These are phyloP conservation scores for Lentinula sp. DNA, from an alignment of 768 basidiomycete genomes.

Conservation along the genomic window DNA sequence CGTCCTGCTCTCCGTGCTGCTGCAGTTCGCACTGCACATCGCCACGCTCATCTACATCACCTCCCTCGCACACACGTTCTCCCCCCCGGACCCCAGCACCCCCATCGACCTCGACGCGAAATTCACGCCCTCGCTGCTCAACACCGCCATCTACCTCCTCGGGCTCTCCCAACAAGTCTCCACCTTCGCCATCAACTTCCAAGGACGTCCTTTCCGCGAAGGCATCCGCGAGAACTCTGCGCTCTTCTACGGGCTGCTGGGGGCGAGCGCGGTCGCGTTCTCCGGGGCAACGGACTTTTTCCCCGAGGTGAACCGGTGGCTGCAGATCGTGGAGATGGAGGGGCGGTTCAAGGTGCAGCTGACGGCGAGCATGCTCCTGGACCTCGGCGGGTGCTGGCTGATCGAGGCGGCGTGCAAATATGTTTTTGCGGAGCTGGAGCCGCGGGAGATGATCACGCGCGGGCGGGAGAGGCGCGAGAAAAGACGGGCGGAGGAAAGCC, in stretches of 20 bases:
- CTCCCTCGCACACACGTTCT: conserved; percentile 53
- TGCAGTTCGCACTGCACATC: conserved; percentile 95
- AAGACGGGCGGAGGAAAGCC: conserved; percentile 38
- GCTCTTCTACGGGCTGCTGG: conserved; percentile 89
- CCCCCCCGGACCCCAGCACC: conserved; percentile 41
- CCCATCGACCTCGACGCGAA: conserved; percentile 91
- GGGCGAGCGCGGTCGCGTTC: conserved; percentile 87
- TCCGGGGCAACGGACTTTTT: conserved; percentile 91
- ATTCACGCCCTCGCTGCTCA: conserved; percentile 90
- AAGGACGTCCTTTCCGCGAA: conserved; percentile 97
- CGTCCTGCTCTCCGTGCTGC: conserved; percentile 83
- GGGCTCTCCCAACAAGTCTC: conserved; percentile 97
- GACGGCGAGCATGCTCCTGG: conserved; percentile 76
- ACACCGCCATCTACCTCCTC: conserved; percentile 94
- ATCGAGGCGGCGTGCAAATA: conserved; percentile 80
- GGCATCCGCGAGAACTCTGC: conserved; percentile 94
- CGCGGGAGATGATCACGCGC: conserved; percentile 76
- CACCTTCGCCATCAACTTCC: conserved; percentile 98
- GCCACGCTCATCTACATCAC: conserved; percentile 90
- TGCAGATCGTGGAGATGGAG: conserved; percentile 94
- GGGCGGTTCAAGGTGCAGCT: conserved; percentile 78
- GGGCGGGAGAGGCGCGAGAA: conserved; percentile 77
- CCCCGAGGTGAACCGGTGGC: conserved; percentile 93
- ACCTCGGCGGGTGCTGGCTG: conserved; percentile 84
- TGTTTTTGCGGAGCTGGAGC: conserved; percentile 84